phyloP scores from a whole-genome alignment of 2,329 filamentous ascomycete genomes.

The Elsinoe ampelina region DNA sequence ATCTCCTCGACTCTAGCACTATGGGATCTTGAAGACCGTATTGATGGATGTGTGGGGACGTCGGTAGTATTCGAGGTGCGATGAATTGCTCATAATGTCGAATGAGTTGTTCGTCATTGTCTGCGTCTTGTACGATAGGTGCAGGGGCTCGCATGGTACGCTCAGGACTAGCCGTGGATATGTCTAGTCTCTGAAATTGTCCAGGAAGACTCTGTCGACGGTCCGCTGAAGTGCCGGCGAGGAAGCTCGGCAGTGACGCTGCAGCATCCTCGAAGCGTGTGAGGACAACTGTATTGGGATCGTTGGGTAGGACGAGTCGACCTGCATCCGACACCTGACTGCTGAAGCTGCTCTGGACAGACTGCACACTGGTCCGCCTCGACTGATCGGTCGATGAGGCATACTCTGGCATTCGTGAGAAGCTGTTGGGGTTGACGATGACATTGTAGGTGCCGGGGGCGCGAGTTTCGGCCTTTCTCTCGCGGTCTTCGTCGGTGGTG shows the following conservation, averaged over 20 bases:
- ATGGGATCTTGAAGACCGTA: slow-evolving; percentile 14
- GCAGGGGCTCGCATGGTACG: slow-evolving; percentile 6
- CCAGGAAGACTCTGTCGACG: slow-evolving; percentile 15
- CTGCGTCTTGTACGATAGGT: neutral
- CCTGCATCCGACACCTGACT: neutral
- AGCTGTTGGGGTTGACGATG: slow-evolving; percentile 46
- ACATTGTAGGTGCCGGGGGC: slow-evolving; percentile 48
- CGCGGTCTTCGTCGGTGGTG: slow-evolving; percentile 48
- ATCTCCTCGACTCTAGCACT: slow-evolving; percentile 34
- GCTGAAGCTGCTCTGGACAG: slow-evolving; percentile 9
- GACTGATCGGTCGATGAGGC: slow-evolving; percentile 17
- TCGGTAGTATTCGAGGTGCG: slow-evolving; percentile 15
- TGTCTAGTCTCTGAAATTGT: slow-evolving; percentile 11
- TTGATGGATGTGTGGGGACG: slow-evolving; percentile 9
- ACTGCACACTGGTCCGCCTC: slow-evolving; percentile 5
- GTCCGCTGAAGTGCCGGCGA: slow-evolving; percentile 2
- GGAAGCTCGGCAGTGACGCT: slow-evolving; percentile 15
- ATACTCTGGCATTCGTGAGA: slow-evolving; percentile 44
- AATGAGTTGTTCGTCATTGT: slow-evolving; percentile 16
- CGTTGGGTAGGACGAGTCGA: slow-evolving; percentile 18
- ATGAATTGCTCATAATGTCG: slow-evolving; percentile 17
- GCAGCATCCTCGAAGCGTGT: slow-evolving; percentile 40
- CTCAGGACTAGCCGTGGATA: slow-evolving; percentile 10
- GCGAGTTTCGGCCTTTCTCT: slow-evolving; percentile 44
- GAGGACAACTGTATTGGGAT: slow-evolving; percentile 43